Conservation (phyloP, 2,329 filamentous ascomycete species). For the Hypoxylon sp. region DNA sequence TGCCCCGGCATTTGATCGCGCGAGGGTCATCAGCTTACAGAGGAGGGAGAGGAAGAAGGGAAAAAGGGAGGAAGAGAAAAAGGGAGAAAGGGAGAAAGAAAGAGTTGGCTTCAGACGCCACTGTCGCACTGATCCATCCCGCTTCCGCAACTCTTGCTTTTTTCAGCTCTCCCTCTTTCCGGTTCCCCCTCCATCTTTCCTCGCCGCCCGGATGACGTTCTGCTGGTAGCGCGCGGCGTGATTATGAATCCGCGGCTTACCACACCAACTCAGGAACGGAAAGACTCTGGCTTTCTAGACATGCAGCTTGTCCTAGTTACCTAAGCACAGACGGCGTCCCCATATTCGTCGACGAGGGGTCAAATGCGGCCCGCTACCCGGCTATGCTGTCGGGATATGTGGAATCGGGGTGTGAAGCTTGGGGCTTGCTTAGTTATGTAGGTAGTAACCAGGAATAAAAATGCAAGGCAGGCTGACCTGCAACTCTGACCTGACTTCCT, state of each 20-base stretch:
- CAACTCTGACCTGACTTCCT: constrained; percentile 32
- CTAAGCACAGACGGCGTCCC: not conserved
- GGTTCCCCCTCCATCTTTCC: not conserved
- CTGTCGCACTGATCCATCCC: not conserved
- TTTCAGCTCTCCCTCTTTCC: not conserved
- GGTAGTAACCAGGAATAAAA: constrained; percentile 16
- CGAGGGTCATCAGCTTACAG: not conserved
- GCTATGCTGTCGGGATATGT: not conserved
- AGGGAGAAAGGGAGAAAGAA: constrained; percentile 1
- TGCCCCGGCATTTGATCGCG: constrained; percentile 20
- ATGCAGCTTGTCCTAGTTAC: not conserved
- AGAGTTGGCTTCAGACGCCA: not conserved
- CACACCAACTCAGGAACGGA: not conserved
- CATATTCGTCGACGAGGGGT: not conserved
- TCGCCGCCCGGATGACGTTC: not conserved
- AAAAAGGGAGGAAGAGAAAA: no score
- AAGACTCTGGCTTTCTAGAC: not conserved
- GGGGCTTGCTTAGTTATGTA: not conserved
- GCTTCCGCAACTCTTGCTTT: not conserved
- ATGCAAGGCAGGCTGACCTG: constrained; percentile 37
- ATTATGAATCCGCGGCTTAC: not conserved
- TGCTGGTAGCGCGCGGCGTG: not conserved
- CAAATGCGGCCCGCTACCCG: not conserved
- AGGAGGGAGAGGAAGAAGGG: not conserved
- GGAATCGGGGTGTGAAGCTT: not conserved